Base-by-base conservation (phyloP, 2,329 filamentous ascomycete genomes). In the Lomentospora prolificans region DNA sequence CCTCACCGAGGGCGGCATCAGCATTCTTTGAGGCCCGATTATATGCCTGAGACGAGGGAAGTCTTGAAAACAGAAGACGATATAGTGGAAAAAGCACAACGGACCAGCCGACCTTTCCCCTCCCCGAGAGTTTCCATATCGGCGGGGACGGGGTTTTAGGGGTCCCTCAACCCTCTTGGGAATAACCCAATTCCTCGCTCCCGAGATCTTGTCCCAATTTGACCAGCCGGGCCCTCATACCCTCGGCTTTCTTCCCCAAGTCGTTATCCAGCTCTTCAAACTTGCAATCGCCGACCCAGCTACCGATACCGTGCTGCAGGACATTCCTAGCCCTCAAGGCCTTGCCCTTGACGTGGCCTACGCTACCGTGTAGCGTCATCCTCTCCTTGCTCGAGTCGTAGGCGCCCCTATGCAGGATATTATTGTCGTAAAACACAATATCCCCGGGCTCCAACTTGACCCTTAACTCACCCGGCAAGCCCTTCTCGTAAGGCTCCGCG, bases 361-460 rank as follows among this genome's bases (percentile, higher is more conserved):
- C 85, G 56, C 81, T 86, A 5, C 86, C 86, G 68, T 90, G 86
- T 63, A 90, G 69, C 58, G 86, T 89, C 75, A 86, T 78, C 24
- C 87, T 72, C 70, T 89, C 84, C 61, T 72, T 78, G 1, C 39
- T 63, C 10, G 70, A 69, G 60, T 77, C 72, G 67, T 90, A 90
- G 27, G 81, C 80, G 1, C 86, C 87, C 3, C 86, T 74, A 64
- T 90, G 87, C 60, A 95, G 67, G 60, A 95, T 95, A 67, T 95
- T 95, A 65, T 91, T 95, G 68, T 95, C 84, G 66, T 95, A 95
- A 64, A 95, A 95, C 44, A 87, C 87, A 14, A 87, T 82, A 69
- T 95, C 90, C 0, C 90, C 90, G 0, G 89, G 78, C 59, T 79
- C 72, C 59, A 95, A 73, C 65, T 74, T 65, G 14, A 95, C 89